Percentiles rank a stretch among this genome's conserved stretches.
These are phyloP conservation scores for Penicillium samsonianum DNA, from an alignment of 495 filamentous ascomycete genomes.

Conservation along the genomic window DNA sequence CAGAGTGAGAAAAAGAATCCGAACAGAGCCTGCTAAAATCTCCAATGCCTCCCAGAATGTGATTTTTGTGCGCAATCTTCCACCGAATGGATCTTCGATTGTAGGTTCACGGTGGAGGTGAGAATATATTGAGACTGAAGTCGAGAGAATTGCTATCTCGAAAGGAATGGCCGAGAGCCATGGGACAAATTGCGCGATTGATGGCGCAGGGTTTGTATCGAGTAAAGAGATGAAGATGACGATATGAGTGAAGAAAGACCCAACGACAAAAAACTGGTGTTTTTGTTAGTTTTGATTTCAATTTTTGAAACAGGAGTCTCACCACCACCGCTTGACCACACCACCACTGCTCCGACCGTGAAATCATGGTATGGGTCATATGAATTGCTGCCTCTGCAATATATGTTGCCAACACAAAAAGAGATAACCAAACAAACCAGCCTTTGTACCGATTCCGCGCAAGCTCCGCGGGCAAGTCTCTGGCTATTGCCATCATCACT, in stretches of 20 bases:
- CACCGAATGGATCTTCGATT: conserved; percentile 50
- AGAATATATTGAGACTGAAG: conserved; percentile 59
- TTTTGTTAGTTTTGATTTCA: background rate
- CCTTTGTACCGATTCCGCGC: conserved; percentile 36
- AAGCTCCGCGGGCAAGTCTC: background rate
- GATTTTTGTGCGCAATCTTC: conserved; percentile 43
- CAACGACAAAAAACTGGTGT: conserved; percentile 70
- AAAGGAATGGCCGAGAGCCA: conserved; percentile 67
- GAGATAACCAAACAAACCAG: conserved; percentile 69
- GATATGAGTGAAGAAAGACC: conserved; percentile 69
- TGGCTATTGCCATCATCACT: background rate
- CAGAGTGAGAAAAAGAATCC: conserved; percentile 52
- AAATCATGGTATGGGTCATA: conserved; percentile 66
- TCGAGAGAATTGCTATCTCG: conserved; percentile 65
- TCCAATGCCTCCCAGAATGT: conserved; percentile 65
- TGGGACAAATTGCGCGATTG: conserved; percentile 63
- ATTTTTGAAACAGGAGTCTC: conserved; percentile 39
- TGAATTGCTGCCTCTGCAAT: conserved; percentile 69
- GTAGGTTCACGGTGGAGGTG: conserved; percentile 54
- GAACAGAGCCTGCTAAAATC: conserved; percentile 54
- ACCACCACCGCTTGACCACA: conserved; percentile 79
- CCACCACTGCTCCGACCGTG: conserved; percentile 73
- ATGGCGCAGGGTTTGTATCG: conserved; percentile 70
- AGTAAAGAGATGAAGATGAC: conserved; percentile 72
- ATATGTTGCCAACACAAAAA: conserved; percentile 66